Evolutionary conservation across 176 grass and related monocot genomes (phyloP), one percentile per base, ranked within the genome.

Genomic region (Oryza punctata): DNA sequence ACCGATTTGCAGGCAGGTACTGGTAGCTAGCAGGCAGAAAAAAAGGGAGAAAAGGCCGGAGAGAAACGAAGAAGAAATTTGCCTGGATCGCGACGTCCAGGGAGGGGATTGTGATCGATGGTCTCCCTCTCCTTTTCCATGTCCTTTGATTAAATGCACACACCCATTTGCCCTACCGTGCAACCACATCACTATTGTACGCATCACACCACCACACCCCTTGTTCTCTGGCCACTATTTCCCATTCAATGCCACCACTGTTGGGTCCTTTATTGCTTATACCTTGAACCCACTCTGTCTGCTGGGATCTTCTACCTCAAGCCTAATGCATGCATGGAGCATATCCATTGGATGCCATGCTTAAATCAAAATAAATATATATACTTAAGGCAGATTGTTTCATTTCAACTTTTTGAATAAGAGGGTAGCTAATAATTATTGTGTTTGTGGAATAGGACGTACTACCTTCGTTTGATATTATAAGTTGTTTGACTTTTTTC

Each of bases 221-320:
- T 69, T 83, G 86, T 88, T 88, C 94, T 88, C 91, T 73, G 77
- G 60, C 82, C 41, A 97, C 94, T 97, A 90, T 94, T 97, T 66
- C 89, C 10, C 82, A 91, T 97, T 94, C 75, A 88, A 87, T 91
- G 41, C 44, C 67, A 59, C 80, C 78, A 86, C 94, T 97, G 78
- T 91, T 87, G 10, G 35, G 35, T 14, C 49, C 69, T 75, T 97
- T 79, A 94, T 73, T 79, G 81, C 86, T 86, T 60, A 94, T 94
- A 92, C 94, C 94, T 92, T 79, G 91, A 88, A 88, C 82, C 89
- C 87, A 86, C 54, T 90, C 89, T 97, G 94, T 90, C 94, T 77
- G 70, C 84, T 24, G 67, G 88, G 88, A 87, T 90, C 74, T 63
- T 87, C 80, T 90, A 83, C 71, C 50, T 44, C 44, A 67, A 2